Evolutionary conservation across 106 monocot species (phyloP).

Genomic region (Narthecium ossifragum): DNA sequence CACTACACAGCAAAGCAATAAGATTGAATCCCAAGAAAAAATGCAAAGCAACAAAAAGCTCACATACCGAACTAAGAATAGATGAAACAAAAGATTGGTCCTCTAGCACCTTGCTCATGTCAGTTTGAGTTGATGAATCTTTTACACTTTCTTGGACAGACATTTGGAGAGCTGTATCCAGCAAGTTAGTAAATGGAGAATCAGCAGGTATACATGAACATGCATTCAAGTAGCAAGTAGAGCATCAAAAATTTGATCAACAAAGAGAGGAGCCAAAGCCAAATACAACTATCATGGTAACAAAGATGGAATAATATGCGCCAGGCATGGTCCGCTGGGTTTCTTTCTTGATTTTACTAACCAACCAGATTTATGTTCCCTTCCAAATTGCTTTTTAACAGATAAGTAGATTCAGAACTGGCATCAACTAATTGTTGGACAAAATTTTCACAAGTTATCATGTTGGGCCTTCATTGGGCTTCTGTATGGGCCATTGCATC

Average conservation of each 20-base stretch:
- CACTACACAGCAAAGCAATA: not conserved
- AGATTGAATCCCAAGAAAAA: not conserved
- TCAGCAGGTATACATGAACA: not conserved
- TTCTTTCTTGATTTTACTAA: not conserved
- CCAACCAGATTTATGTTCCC: not conserved
- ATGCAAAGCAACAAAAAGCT: not conserved
- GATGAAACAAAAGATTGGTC: slow-evolving; percentile 92
- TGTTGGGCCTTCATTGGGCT: no score
- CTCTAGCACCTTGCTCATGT: slow-evolving; percentile 75
- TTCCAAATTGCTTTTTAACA: no score
- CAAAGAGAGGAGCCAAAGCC: not conserved
- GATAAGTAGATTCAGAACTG: no score
- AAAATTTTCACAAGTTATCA: no score
- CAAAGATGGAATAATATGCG: not conserved
- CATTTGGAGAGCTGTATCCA: slow-evolving; percentile 85
- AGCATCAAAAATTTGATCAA: not conserved
- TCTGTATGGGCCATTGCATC: no score
- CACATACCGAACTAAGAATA: slow-evolving; percentile 82
- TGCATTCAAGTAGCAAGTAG: not conserved
- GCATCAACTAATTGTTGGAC: no score
- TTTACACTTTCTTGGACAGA: slow-evolving; percentile 57
- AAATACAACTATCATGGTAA: not conserved
- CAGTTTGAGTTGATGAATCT: slow-evolving; percentile 41
- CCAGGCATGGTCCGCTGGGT: not conserved
- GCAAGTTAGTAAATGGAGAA: not conserved